Base-by-base conservation (phyloP, 768 basidiomycete genomes). In the Boletus reticuloceps region DNA sequence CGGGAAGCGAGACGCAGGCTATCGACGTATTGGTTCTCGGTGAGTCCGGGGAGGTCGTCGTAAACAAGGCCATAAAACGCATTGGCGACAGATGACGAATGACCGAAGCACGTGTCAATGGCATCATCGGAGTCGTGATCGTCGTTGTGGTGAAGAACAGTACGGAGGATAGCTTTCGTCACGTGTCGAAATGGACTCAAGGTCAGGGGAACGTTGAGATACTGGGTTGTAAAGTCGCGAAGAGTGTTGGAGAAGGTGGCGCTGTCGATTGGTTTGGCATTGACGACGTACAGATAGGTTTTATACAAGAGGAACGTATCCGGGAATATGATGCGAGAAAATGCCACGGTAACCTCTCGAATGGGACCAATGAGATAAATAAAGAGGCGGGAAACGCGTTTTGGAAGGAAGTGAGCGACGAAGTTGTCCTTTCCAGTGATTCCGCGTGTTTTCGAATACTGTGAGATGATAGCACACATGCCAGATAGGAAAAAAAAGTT, bases 341-440 rank as follows among this genome's bases (percentile, higher is more conserved):
- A 54, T 0, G n/a, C 41, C 12, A 50, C 1, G 1, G 22, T 16
- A 1, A 51, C 50, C n/a, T 55, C 29, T 1, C 44, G n/a, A 7
- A 55, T 14, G 3, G 54, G 54, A 17, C 44, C 43, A 1, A 55
- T 5, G 10, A 51, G 54, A 19, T 55, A 55, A 13, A 55, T 45
- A 8, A 55, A 55, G 1, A 55, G 20, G 7, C 20, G 32, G 4
- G 50, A 32, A 0, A 51, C 17, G 1, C n/a, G 4, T 12, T 25
- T 40, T 1, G 20, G 54, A 0, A 55, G 43, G 11, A 55, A 51
- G 36, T 55, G 50, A 0, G 44, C n/a, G 12, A 55, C 43, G 27
- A 9, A 51, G 1, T n/a, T 8, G 36, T 56, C 55, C 13, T 5
- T 41, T 1, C 31, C 32, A 5, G 50, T 56, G 1, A 32, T 56